A percentile compares a stretch with the other conserved stretches of the same genome.
phyloP scores from a whole-genome alignment of 2,329 filamentous ascomycete genomes.

The Cadophora luteo-olivacea region DNA sequence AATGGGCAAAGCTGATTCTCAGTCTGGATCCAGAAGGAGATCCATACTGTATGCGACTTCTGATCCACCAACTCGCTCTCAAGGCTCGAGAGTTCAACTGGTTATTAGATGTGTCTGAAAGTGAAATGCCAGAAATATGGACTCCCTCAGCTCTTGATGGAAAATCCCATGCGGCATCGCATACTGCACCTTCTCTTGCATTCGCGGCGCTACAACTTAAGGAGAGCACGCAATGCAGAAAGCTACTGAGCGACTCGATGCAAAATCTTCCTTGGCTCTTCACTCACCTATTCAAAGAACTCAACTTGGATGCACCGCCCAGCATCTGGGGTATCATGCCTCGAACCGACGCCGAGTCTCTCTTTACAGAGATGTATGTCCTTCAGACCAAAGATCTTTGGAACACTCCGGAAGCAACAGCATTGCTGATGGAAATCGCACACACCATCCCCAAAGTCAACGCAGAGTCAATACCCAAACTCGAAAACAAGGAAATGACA shows the following conservation, averaged over 20 bases:
- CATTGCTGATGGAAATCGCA: slow-evolving; percentile 68
- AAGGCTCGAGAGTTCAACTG: slow-evolving; percentile 78
- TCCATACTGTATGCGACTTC: slow-evolving; percentile 81
- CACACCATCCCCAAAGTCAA: slow-evolving; percentile 47
- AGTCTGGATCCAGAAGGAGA: slow-evolving; percentile 75
- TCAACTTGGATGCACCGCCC: slow-evolving; percentile 80
- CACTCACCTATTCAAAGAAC: slow-evolving; percentile 76
- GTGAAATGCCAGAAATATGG: slow-evolving; percentile 52
- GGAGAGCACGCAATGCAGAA: slow-evolving; percentile 68
- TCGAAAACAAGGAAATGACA: slow-evolving; percentile 39
- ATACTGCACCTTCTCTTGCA: slow-evolving; percentile 78
- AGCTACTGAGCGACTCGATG: slow-evolving; percentile 71
- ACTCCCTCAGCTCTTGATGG: slow-evolving; percentile 10
- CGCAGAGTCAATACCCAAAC: slow-evolving; percentile 22
- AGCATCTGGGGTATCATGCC: slow-evolving; percentile 83
- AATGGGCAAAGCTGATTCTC: slow-evolving; percentile 89
- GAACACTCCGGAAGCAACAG: slow-evolving; percentile 71
- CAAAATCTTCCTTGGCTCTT: slow-evolving; percentile 84
- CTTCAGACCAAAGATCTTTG: slow-evolving; percentile 72
- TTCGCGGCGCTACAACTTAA: slow-evolving; percentile 78
- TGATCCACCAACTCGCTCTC: slow-evolving; percentile 86
- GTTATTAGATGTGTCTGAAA: slow-evolving; percentile 71
- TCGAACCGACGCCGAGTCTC: slow-evolving; percentile 55
- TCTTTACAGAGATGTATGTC: slow-evolving; percentile 71
- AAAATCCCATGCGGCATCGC: slow-evolving; percentile 56